A percentile compares a stretch with the other conserved stretches of the same genome.
These are phyloP conservation scores for Globisporangium yorkense DNA, from an alignment of 352 stramenopile species.

Conservation along the genomic window DNA sequence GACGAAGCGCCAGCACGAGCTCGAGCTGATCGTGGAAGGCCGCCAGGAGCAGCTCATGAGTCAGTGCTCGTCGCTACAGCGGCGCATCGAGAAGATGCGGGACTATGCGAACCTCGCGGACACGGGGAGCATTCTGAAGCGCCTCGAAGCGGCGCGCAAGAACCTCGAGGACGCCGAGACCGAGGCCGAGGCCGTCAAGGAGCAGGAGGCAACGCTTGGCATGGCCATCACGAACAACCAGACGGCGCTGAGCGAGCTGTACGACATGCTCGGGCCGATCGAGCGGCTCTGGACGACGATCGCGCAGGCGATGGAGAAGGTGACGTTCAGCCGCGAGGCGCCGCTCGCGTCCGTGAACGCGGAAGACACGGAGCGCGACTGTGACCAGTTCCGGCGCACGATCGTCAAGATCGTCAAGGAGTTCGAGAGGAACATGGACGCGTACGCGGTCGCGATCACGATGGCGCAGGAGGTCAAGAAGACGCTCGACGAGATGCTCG, in stretches of 20 bases:
- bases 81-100: constrained; percentile 89
- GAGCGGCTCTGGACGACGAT: constrained; percentile 86
- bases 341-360: constrained; percentile 68
- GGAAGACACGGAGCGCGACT: constrained; percentile 81
- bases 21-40: constrained; percentile 87
- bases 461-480: constrained; percentile 83
- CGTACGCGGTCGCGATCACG: constrained; percentile 70
- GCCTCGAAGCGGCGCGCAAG: constrained; percentile 76
- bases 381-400: constrained; percentile 83
- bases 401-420: constrained; percentile 90
- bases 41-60: constrained; percentile 82
- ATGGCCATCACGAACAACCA: constrained; percentile 83
- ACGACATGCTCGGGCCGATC: constrained; percentile 81
- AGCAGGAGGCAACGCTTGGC: constrained; percentile 86
- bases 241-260: constrained; percentile 59
- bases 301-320: constrained; percentile 68
- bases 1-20: constrained; percentile 83
- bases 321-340: constrained; percentile 62
- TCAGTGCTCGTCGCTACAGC: constrained; percentile 72
- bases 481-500: constrained; percentile 78
- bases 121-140: constrained; percentile 73
- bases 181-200: constrained; percentile 79
- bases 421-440: constrained; percentile 85
- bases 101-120: constrained; percentile 84
- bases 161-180: constrained; percentile 71